Evolutionary conservation across 306 rosid species (phyloP).

Genomic region (Begonia peltatifolia): DNA sequence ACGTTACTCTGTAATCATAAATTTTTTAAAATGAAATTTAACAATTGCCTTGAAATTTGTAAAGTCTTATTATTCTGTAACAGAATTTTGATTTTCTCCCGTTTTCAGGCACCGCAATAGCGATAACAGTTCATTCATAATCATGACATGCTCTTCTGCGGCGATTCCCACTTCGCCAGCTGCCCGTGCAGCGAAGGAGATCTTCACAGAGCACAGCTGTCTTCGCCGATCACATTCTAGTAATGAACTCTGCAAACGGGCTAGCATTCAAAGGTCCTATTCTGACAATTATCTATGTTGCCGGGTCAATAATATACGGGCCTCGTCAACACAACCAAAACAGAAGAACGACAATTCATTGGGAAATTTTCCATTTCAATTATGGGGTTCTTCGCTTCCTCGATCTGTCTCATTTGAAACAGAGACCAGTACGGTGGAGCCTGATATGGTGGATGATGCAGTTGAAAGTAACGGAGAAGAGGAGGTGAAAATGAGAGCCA

Average conservation of each 20-base stretch:
- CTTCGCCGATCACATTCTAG: slow-evolving; percentile 41
- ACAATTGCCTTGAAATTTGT: no score
- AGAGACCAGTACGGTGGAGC: slow-evolving; percentile 19
- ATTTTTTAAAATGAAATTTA: slow-evolving; percentile 2
- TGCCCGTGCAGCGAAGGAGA: slow-evolving; percentile 19
- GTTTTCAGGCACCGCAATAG: background rate
- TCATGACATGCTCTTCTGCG: slow-evolving; percentile 42
- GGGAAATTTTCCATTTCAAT: slow-evolving; percentile 49
- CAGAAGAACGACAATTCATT: slow-evolving; percentile 29
- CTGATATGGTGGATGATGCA: slow-evolving; percentile 15
- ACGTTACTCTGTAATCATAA: no score
- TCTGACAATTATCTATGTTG: slow-evolving; percentile 57
- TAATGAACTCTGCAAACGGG: slow-evolving; percentile 27
- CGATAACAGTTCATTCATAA: background rate
- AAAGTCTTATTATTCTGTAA: background rate
- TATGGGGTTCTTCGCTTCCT: slow-evolving; percentile 38
- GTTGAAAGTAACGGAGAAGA: slow-evolving; percentile 18
- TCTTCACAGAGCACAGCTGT: slow-evolving; percentile 25
- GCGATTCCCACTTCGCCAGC: slow-evolving; percentile 42
- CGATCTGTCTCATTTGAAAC: slow-evolving; percentile 48
- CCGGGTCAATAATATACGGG: slow-evolving; percentile 24
- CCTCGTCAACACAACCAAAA: slow-evolving; percentile 35
- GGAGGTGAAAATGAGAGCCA: slow-evolving; percentile 41
- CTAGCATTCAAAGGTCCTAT: slow-evolving; percentile 31
- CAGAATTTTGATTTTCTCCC: background rate